These are phyloP conservation scores for Fusarium sp. DNA, from an alignment of 2,329 filamentous ascomycete species.

Conservation along the genomic window DNA sequence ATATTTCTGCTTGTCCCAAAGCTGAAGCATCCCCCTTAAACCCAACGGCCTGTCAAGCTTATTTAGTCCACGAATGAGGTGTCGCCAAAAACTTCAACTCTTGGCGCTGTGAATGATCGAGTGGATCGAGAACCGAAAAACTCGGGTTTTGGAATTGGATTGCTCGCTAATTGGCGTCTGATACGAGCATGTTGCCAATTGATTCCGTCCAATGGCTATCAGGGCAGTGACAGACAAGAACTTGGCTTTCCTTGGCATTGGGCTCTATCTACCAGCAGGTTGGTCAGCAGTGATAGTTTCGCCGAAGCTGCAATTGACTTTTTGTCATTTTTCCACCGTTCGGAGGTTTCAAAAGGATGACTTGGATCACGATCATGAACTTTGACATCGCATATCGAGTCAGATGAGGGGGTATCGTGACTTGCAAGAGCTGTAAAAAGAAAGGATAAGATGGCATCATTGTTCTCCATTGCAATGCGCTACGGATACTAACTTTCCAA, in stretches of 20 bases:
- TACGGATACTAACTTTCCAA: background rate
- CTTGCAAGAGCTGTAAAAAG: background rate
- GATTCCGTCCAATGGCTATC: conserved; percentile 28
- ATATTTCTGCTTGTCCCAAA: conserved; percentile 23
- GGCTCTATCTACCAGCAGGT: conserved; percentile 15
- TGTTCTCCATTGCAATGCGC: background rate
- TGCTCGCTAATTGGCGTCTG: conserved; percentile 14
- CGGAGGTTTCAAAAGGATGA: conserved; percentile 8
- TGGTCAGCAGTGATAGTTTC: conserved; percentile 33
- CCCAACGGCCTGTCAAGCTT: conserved; percentile 10
- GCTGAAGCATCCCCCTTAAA: conserved; percentile 27
- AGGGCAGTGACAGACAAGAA: conserved; percentile 20
- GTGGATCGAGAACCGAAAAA: conserved; percentile 12
- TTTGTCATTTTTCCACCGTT: conserved; percentile 35
- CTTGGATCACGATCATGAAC: conserved; percentile 8
- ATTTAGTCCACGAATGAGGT: conserved; percentile 42
- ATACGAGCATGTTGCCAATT: conserved; percentile 20
- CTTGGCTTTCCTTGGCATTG: conserved; percentile 35
- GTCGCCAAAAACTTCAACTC: conserved; percentile 8
- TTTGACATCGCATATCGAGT: conserved; percentile 1
- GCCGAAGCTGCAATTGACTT: conserved; percentile 15
- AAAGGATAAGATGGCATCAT: conserved; percentile 2
- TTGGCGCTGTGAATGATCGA: conserved; percentile 12
- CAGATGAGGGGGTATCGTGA: background rate
- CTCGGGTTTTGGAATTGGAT: conserved; percentile 11